These are phyloP conservation scores for Lepiota brunneoincarnata DNA, from an alignment of 768 basidiomycete species.

Conservation along the genomic window DNA sequence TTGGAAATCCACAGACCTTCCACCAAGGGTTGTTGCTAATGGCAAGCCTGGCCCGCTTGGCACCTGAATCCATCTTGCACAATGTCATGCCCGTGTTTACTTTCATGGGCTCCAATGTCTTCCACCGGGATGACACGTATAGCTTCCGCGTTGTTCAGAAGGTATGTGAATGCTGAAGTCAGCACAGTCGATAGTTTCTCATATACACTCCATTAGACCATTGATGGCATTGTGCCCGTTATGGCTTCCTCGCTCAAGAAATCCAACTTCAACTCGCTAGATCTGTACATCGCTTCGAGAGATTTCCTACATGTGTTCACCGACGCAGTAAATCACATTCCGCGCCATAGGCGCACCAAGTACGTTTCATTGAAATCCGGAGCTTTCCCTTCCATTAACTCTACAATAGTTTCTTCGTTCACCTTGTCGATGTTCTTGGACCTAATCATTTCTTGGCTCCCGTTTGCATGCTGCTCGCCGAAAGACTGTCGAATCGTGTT, in stretches of 20 bases:
- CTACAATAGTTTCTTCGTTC: conserved; percentile 74
- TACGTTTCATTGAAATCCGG: conserved; percentile 30
- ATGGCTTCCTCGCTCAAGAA: conserved; percentile 79
- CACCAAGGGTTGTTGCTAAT: conserved; percentile 89
- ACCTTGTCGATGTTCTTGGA: conserved; percentile 82
- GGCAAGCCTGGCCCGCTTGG: conserved; percentile 77
- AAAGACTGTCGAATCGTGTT: conserved; percentile 70
- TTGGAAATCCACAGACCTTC: conserved; percentile 92
- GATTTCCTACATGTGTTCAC: conserved; percentile 91
- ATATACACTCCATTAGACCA: conserved; percentile 53
- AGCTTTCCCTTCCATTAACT: neutral
- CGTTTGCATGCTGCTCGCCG: conserved; percentile 79
- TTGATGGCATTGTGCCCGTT: conserved; percentile 91
- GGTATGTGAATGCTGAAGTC: conserved; percentile 36
- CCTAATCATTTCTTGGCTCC: conserved; percentile 78
- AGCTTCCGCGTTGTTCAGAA: conserved; percentile 95
- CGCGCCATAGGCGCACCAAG: conserved; percentile 89
- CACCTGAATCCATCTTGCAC: conserved; percentile 88
- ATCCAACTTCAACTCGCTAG: conserved; percentile 48
- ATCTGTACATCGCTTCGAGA: conserved; percentile 66
- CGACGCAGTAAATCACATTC: conserved; percentile 88
- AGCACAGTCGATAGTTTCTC: neutral
- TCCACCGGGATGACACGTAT: conserved; percentile 94
- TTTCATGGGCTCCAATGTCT: conserved; percentile 98
- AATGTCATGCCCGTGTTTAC: conserved; percentile 99